These are phyloP conservation scores for Neurospora sp. DNA, from an alignment of 495 filamentous ascomycete species.

Conservation along the genomic window DNA sequence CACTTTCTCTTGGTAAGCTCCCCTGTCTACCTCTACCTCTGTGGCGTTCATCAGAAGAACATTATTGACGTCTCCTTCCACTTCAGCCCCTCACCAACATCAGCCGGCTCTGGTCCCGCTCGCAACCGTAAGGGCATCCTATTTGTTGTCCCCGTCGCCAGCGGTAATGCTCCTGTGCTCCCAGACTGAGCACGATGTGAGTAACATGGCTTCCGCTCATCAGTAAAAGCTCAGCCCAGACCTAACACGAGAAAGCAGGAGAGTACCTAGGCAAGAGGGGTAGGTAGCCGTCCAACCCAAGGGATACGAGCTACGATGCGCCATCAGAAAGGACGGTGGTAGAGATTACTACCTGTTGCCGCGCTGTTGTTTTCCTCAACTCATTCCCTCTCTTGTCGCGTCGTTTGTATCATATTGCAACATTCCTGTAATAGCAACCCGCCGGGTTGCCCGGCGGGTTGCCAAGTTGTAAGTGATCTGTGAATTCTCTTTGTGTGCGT, in stretches of 20 bases:
- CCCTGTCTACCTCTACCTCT: background rate
- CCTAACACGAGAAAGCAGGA: background rate
- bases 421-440: background rate
- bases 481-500: too few species aligned
- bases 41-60: background rate
- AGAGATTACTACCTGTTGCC: constrained; percentile 28
- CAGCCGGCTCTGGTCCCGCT: background rate
- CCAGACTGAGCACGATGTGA: background rate
- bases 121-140: background rate
- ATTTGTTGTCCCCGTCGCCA: background rate
- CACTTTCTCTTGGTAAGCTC: background rate
- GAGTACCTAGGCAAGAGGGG: background rate
- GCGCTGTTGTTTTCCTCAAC: background rate
- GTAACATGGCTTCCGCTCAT: background rate
- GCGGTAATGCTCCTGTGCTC: background rate
- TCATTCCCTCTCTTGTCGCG: background rate
- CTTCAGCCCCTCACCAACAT: background rate
- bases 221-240: background rate
- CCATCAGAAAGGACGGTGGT: constrained; percentile 10
- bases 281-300: constrained; percentile 2
- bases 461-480: background rate
- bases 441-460: background rate
- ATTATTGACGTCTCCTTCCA: background rate
- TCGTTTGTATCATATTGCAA: background rate
- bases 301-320: constrained; percentile 21